These are phyloP conservation scores for Salix purpurea DNA, from an alignment of 345 rosid genomes.

Conservation along the genomic window DNA sequence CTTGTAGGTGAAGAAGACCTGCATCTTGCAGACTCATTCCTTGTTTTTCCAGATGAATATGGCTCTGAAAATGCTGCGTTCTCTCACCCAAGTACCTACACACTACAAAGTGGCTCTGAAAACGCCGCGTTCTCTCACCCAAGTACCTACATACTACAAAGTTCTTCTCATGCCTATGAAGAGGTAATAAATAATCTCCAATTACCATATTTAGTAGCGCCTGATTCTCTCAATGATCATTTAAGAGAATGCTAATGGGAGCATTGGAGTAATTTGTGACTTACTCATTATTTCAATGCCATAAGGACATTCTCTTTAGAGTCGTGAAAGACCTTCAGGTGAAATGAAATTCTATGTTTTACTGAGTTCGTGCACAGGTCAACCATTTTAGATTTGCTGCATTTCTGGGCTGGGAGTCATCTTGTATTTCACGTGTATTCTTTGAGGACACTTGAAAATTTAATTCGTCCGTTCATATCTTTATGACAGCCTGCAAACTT, in stretches of 20 bases:
- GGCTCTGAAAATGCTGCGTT: not conserved
- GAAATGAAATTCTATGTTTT: not conserved
- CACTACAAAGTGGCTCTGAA: not conserved
- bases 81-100: slow-evolving; percentile 6
- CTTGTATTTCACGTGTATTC: not conserved
- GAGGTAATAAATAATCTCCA: slow-evolving; percentile 14
- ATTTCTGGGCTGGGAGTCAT: not conserved
- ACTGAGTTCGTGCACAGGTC: not conserved
- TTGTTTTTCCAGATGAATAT: not conserved
- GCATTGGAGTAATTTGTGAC: not conserved
- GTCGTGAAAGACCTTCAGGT: slow-evolving; percentile 5
- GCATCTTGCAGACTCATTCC: slow-evolving; percentile 7
- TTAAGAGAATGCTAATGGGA: not conserved
- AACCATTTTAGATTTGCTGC: slow-evolving; percentile 1
- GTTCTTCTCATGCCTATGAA: not conserved
- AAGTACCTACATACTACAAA: not conserved
- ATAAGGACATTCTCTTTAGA: not conserved
- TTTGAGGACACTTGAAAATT: not conserved
- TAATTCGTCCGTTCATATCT: not conserved
- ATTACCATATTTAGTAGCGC: not conserved
- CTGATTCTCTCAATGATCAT: not conserved
- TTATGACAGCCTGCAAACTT: not conserved
- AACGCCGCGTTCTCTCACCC: not conserved
- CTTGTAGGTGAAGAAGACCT: not conserved
- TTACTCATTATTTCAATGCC: not conserved